Base-by-base conservation (phyloP, 495 filamentous ascomycete species). In the Talaromyces liani region DNA sequence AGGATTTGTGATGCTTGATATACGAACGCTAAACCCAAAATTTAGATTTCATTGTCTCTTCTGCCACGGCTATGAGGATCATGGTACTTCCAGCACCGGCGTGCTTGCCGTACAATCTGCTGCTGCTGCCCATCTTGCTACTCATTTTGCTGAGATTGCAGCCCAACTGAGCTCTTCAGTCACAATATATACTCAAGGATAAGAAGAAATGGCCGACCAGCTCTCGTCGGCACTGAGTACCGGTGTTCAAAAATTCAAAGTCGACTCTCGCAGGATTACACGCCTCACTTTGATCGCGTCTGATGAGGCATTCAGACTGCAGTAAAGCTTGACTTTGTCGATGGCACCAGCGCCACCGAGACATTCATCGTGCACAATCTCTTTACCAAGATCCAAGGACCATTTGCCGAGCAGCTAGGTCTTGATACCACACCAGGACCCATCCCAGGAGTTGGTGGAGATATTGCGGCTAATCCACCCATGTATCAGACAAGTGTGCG, bases 1-100 rank as follows among this genome's bases (percentile, higher is more conserved):
- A n/a, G n/a, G n/a, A n/a, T n/a, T n/a, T n/a, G n/a, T n/a, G n/a
- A n/a, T n/a, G n/a, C n/a, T n/a, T n/a, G n/a, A n/a, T n/a, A n/a
- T n/a, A n/a, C n/a, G n/a, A n/a, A n/a, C n/a, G n/a, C n/a, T n/a
- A n/a, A n/a, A n/a, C n/a, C n/a, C n/a, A n/a, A n/a, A n/a, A n/a
- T 10, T 36, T 12, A 81, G 73, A 25, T 80, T 72, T 59, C 78
- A 79, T 63, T 81, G 75, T 61, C 72, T 83, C 29, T 81, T 79
- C 70, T 81, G 75, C 62, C 66, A 79, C 60, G 76, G 78, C 14
- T 80, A 72, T 65, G 77, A 83, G 65, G 71, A 79, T 41, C 66
- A 66, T 25, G 71, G 69, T 27, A 27, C 61, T 34, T 14, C 65
- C 2, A 69, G 66, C 1, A 71, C 68, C 1, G 77, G 72, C 3